Evolutionary conservation across 2,329 filamentous ascomycete species (phyloP), one percentile per base, ranked within the genome.

Genomic region (Pseudogymnoascus sp.): DNA sequence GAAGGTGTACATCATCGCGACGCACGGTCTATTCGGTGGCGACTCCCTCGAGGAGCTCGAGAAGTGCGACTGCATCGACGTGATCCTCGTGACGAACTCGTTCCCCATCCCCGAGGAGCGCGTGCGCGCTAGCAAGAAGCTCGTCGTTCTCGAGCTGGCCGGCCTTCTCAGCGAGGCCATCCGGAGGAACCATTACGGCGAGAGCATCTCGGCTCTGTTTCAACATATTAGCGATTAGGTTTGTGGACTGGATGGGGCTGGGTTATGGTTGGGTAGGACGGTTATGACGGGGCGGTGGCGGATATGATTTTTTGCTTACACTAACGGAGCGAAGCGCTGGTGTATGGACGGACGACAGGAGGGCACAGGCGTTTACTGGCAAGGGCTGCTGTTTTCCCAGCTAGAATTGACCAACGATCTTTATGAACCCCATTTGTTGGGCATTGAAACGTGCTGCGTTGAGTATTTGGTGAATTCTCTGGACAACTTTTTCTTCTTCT

Each of bases 1-100:
- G 70, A 95, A 90, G 76, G 95, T 99, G 37, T 97, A 96, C 77
- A 96, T 92, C 80, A 96, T 99, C 79, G 95, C 93, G 6, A 97
- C 95, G 0, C 95, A 99, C 72, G 95, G 93, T 42, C 84, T 99
- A 37, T 97, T 99, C 75, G 93, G 93, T 21, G 89, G 87, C 54
- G 90, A 97, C 73, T 91, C 90, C 68, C 83, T 99, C 14, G 88
- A 92, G 71, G 91, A 97, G 75, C 86, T 99, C 78, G 88, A 96
- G 75, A 86, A 86, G 60, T 97, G 95, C 80, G 89, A 93, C 70
- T 96, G 91, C 78, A 97, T 99, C 73, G 88, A 97, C 74, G 83
- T 88, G 70, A 93, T 99, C 69, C 86, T 99, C 63, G 93, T 97
- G 71, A 99, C 95, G 36, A 97, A 99, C 78, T 96, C 93, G 63